phyloP scores from a whole-genome alignment of 1,139 yeast species.

The Taphrina wiesneri region DNA sequence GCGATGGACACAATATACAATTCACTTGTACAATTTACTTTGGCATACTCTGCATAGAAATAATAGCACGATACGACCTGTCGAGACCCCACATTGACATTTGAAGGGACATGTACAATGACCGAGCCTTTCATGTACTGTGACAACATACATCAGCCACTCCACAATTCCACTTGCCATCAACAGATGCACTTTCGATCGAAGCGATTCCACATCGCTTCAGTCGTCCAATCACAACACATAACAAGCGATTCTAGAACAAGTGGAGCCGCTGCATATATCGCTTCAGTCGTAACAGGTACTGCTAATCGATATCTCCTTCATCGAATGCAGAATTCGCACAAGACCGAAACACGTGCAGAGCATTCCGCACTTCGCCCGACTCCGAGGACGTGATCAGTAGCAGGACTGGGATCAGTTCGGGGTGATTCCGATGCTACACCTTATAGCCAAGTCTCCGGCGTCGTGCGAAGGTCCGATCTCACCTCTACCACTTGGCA shows the following conservation, averaged over 20 bases:
- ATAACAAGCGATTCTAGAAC: background rate
- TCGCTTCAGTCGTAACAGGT: background rate
- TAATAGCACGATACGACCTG: too few relatives aligned
- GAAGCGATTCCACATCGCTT: background rate
- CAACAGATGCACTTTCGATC: too few relatives aligned
- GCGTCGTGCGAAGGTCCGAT: background rate
- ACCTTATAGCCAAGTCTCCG: background rate
- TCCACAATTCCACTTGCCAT: background rate
- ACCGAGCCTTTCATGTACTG: background rate
- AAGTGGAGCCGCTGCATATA: background rate
- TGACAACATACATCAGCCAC: conserved; percentile 1
- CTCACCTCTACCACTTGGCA: background rate
- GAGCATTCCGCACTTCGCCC: background rate
- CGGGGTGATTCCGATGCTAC: background rate
- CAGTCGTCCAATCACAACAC: background rate
- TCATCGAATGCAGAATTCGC: background rate
- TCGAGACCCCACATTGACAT: background rate
- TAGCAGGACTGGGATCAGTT: background rate
- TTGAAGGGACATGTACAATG: background rate
- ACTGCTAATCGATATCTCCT: background rate
- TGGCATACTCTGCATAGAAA: too few relatives aligned
- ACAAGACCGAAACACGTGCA: conserved; percentile 4
- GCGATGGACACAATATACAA: background rate
- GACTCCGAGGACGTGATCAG: background rate
- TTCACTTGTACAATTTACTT: too few relatives aligned